Percentiles rank a stretch among this genome's conserved stretches.
Evolutionary conservation across 2,329 filamentous ascomycete genomes (phyloP).

Genomic region (Pyrenochaeta sp.): DNA sequence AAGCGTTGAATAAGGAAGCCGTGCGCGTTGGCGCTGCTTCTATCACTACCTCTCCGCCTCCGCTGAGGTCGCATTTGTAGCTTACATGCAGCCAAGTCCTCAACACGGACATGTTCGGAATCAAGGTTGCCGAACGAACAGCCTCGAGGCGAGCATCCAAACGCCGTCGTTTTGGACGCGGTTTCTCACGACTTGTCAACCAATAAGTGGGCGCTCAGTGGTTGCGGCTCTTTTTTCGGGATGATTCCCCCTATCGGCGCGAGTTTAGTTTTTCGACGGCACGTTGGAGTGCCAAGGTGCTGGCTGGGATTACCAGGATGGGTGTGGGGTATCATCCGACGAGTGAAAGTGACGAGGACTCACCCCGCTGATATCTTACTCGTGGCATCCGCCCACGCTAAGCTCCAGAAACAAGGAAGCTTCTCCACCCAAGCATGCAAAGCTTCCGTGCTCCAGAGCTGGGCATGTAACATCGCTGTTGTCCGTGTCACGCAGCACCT

Average conservation of each 20-base stretch:
- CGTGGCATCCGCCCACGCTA: constrained; percentile 12
- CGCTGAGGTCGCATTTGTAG: constrained; percentile 25
- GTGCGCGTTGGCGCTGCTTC: constrained; percentile 50
- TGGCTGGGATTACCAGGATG: neutral
- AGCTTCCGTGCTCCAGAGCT: constrained; percentile 13
- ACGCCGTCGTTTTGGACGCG: neutral
- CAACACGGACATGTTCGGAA: neutral
- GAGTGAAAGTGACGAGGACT: neutral
- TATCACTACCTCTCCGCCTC: constrained; percentile 18
- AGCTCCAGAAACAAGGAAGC: constrained; percentile 27
- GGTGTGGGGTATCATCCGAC: constrained; percentile 10
- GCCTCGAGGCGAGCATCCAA: neutral
- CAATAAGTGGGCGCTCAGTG: neutral
- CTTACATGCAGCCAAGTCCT: neutral
- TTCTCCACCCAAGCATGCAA: constrained; percentile 26
- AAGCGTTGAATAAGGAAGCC: constrained; percentile 61
- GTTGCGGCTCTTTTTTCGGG: neutral
- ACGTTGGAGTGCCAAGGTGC: neutral
- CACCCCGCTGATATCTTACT: constrained; percentile 5
- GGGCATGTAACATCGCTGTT: constrained; percentile 23
- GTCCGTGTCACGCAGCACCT: neutral
- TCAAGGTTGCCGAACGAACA: neutral
- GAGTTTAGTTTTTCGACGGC: neutral
- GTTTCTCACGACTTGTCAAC: neutral
- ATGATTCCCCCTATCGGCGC: neutral